Conservation (phyloP, 441 rosid genomes). For the Arabidopsis hybrid region DNA sequence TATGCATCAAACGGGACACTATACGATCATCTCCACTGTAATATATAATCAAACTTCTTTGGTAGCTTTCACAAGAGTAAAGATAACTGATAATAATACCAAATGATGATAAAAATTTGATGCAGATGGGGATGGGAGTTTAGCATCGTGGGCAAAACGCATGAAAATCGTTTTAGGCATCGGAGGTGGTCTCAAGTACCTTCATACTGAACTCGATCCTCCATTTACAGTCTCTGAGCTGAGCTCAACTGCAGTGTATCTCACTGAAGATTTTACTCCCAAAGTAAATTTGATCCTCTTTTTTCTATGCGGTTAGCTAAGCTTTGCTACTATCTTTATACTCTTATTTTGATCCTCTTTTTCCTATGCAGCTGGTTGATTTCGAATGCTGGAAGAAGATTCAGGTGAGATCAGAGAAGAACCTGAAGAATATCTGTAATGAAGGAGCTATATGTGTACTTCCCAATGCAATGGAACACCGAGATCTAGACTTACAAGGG, state of each 20-base stretch:
- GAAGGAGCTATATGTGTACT: constrained; percentile 84
- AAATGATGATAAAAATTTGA: constrained; percentile 11
- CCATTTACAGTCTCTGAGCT: constrained; percentile 94
- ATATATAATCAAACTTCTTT: constrained; percentile 44
- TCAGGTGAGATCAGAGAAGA: constrained; percentile 80
- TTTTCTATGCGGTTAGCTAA: not conserved
- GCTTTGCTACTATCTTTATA: not conserved
- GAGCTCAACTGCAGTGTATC: constrained; percentile 88
- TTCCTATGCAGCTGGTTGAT: constrained; percentile 78
- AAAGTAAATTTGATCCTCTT: constrained; percentile 55
- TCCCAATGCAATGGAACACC: constrained; percentile 67
- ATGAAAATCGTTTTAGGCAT: constrained; percentile 87
- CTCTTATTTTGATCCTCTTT: not conserved
- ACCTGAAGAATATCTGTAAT: constrained; percentile 64
- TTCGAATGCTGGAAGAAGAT: constrained; percentile 94
- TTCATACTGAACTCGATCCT: constrained; percentile 83
- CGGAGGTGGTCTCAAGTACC: constrained; percentile 87
- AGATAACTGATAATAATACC: constrained; percentile 2
- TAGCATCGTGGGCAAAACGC: constrained; percentile 84
- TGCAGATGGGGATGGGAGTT: constrained; percentile 92
- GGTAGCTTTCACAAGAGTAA: not conserved
- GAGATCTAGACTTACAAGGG: constrained; percentile 76
- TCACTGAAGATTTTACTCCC: constrained; percentile 93
- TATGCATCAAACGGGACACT: constrained; percentile 99
- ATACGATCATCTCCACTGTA: constrained; percentile 96